Evolutionary conservation across 345 rosid species (phyloP).

Genomic region (Tarenaya hassleriana): DNA sequence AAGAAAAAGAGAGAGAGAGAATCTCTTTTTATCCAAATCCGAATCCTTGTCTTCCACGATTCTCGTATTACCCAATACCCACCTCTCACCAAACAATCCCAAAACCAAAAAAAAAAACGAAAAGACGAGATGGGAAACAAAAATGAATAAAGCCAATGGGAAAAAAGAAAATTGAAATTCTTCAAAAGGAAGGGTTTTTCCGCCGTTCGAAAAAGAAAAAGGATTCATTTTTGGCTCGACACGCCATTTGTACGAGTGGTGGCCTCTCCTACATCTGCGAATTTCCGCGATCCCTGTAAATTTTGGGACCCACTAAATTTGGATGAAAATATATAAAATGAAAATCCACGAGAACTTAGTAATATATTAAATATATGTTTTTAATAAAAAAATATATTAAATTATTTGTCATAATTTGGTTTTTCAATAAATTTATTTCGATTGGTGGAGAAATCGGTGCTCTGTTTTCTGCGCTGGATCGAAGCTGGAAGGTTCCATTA

Average conservation of each 20-base stretch:
- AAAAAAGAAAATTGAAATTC: too few relatives aligned
- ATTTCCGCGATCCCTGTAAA: conserved; percentile 18
- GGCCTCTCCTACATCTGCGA: conserved; percentile 19
- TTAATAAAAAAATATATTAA: too few relatives aligned
- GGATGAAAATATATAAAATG: neutral
- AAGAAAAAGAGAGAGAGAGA: conserved; percentile 10
- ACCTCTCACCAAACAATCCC: conserved; percentile 22
- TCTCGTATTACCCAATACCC: conserved; percentile 20
- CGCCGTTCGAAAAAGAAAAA: too few relatives aligned
- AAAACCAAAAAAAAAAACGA: neutral
- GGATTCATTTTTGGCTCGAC: conserved; percentile 1
- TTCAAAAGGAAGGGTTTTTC: too few relatives aligned
- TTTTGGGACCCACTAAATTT: conserved; percentile 8
- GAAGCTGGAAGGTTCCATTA: conserved; percentile 24
- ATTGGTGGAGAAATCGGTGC: conserved; percentile 30
- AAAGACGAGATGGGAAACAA: neutral
- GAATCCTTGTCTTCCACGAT: conserved; percentile 22
- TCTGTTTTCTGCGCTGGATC: conserved; percentile 23
- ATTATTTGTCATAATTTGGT: too few relatives aligned
- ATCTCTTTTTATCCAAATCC: conserved; percentile 17
- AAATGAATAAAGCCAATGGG: neutral
- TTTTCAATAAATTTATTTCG: neutral
- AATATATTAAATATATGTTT: too few relatives aligned
- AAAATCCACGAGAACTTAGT: neutral
- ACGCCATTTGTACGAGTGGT: conserved; percentile 24